phyloP scores from a whole-genome alignment of 305 asterid species.

The Withania somnifera region DNA sequence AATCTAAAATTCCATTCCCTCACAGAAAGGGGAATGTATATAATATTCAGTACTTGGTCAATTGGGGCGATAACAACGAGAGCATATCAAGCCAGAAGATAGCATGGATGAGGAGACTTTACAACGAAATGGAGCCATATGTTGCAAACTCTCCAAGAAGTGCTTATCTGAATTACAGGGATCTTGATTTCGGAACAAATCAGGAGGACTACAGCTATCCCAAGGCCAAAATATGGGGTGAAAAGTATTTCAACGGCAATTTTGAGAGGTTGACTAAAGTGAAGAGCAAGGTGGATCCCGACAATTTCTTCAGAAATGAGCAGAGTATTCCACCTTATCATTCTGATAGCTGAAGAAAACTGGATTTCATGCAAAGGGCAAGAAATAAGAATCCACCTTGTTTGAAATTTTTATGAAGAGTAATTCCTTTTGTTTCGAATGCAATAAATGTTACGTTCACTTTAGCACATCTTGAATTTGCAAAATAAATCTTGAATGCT shows the following conservation, averaged over 20 bases:
- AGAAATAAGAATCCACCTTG: not conserved
- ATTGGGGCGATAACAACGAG: conserved; percentile 1
- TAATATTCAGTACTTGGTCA: conserved; percentile 1
- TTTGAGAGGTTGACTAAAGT: conserved; percentile 42
- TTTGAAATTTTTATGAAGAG: not conserved
- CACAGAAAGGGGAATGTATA: conserved; percentile 8
- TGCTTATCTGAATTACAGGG: conserved; percentile 10
- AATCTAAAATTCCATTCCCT: conserved; percentile 1
- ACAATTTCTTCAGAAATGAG: conserved; percentile 49
- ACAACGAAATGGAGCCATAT: not conserved
- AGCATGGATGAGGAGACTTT: conserved; percentile 2
- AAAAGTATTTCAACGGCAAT: conserved; percentile 43
- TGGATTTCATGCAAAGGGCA: not conserved
- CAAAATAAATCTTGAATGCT: not conserved
- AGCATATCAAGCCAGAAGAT: not conserved
- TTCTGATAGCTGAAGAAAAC: not conserved
- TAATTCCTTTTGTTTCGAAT: not conserved
- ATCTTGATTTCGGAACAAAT: conserved; percentile 6
- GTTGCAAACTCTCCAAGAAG: conserved; percentile 2
- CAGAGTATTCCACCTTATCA: conserved; percentile 45
- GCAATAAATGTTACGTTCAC: not conserved
- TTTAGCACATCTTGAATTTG: not conserved
- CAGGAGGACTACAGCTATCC: conserved; percentile 29
- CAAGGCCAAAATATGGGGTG: conserved; percentile 35
- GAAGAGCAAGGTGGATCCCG: conserved; percentile 47